Evolutionary conservation across 2,329 filamentous ascomycete species (phyloP).

Genomic region (Dothistroma pini): DNA sequence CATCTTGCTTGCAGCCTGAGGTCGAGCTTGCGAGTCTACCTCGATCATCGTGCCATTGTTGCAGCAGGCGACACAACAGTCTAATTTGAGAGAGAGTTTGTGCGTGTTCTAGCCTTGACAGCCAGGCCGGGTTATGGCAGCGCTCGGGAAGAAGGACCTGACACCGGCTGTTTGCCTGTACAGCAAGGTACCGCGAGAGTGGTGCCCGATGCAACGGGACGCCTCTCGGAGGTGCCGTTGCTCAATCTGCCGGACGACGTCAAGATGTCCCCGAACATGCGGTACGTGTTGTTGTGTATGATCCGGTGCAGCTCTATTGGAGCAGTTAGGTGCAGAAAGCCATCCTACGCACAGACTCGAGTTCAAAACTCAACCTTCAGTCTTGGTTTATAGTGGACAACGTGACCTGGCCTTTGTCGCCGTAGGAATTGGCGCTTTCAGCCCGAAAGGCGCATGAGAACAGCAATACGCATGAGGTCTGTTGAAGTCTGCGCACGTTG

Average conservation of each 20-base stretch:
- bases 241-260: background rate
- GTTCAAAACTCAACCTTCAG: too few species aligned
- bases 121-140: background rate
- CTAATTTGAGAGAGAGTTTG: background rate
- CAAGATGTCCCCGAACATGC: background rate
- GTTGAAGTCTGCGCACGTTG: background rate
- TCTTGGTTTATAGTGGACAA: background rate
- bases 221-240: background rate
- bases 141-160: background rate
- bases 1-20: too few species aligned
- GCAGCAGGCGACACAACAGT: too few species aligned
- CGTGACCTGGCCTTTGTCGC: background rate
- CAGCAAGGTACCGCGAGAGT: background rate
- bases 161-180: background rate
- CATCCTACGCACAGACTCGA: too few species aligned
- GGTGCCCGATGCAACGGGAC: background rate
- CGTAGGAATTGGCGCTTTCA: background rate
- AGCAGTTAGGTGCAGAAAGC: too few species aligned
- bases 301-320: background rate
- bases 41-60: too few species aligned
- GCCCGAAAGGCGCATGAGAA: background rate
- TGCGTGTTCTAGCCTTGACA: background rate
- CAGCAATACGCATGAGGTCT: background rate
- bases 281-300: background rate
- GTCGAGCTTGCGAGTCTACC: too few species aligned